Evolutionary conservation across 2,329 filamentous ascomycete genomes (phyloP), one percentile per base, ranked within the genome.

Genomic region (Venturiaceae sp.): DNA sequence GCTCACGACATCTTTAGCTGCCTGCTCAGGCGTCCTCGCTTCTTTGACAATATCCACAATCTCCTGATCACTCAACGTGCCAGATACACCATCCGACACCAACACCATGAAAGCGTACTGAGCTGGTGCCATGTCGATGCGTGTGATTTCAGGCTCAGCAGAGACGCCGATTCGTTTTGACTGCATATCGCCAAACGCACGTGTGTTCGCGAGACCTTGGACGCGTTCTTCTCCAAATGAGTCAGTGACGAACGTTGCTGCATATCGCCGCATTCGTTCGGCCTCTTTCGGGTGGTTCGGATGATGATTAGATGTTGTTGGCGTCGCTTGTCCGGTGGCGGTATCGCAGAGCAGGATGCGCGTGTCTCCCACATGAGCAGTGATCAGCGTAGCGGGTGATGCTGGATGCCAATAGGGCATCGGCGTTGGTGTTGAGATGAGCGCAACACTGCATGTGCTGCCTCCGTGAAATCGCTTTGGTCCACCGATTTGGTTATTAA

Each of bases 161-260:
- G 87, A 92, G 13, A 99, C 92, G 30, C 94, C 94, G 56, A 97
- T 86, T 57, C 92, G 87, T 74, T 99, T 99, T 59, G 85, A 89
- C 34, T 82, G 82, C 74, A 96, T 90, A 75, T 99, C 94, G 28
- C 94, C 94, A 69, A 99, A 97, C 3, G 94, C 82, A 32, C 94
- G 88, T 33, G 90, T 95, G 74, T 99, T 99, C 64, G 94, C 94
- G 0, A 99, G 80, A 0, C 94, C 92, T 14, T 86, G 86, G 72
- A 99, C 94, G 64, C 94, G 90, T 74, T 97, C 92, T 74, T 99
- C 94, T 68, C 94, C 94, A 71, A 99, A 99, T 34, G 90, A 95
- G 74, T 99, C 94, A 0, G 92, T 94, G 19, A 96, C 87, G 69
- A 97, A 92, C 2, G 87, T 86, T 32, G 88, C 83, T 1, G 91